Evolutionary conservation across 345 rosid genomes (phyloP).

Genomic region (Excoecaria agallocha): DNA sequence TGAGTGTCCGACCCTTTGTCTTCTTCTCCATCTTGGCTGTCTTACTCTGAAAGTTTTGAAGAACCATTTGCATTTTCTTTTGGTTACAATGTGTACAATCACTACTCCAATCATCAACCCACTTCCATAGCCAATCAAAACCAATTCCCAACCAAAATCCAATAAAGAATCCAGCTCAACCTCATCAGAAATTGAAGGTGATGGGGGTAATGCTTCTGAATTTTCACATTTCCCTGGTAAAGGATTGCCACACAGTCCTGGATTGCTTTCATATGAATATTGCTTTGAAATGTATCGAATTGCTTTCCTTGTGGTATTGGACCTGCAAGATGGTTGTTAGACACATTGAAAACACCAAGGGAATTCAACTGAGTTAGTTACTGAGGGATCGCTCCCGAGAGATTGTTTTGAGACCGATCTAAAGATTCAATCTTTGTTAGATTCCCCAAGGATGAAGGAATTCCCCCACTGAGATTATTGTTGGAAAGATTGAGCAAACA

Average conservation of each 20-base stretch:
- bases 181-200: not conserved
- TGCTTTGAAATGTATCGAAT: not conserved
- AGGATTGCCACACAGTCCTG: not conserved
- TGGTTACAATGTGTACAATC: not conserved
- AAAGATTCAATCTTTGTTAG: not conserved
- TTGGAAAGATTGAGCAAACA: not conserved
- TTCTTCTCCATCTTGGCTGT: too few species aligned
- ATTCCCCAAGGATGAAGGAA: not conserved
- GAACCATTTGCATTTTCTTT: not conserved
- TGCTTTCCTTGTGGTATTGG: not conserved
- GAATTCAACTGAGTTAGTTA: not conserved
- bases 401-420: slow-evolving; percentile 2
- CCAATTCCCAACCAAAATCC: slow-evolving; percentile 2
- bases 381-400: slow-evolving; percentile 6
- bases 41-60: not conserved
- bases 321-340: not conserved
- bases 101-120: not conserved
- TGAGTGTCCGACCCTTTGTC: too few species aligned
- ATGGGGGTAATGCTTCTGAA: not conserved
- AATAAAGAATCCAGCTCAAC: not conserved
- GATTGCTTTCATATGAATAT: not conserved
- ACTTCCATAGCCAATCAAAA: not conserved
- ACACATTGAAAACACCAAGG: not conserved
- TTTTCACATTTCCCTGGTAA: not conserved
- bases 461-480: not conserved